These are phyloP conservation scores for Chalciporus piperatus DNA, from an alignment of 768 basidiomycete species.

Conservation along the genomic window DNA sequence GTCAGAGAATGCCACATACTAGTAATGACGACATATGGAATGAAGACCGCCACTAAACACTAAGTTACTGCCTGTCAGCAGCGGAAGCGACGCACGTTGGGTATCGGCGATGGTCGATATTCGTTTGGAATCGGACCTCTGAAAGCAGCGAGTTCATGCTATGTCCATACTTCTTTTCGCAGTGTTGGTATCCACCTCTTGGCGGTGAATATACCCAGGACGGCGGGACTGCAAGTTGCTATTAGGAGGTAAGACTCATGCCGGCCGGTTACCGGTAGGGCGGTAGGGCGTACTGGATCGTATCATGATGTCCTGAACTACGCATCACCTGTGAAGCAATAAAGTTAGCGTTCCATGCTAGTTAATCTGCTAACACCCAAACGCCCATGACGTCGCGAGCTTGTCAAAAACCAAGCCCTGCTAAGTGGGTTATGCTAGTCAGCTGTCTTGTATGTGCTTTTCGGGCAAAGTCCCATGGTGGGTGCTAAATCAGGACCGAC, in stretches of 20 bases:
- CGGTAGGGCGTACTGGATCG: neutral
- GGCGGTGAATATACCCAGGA: neutral
- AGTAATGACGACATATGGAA: slow-evolving; percentile 7
- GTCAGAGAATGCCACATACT: neutral
- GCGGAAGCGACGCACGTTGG: neutral
- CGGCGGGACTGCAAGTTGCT: neutral
- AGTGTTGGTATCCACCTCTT: too few relatives aligned
- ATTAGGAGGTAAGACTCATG: neutral
- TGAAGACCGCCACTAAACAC: slow-evolving; percentile 4
- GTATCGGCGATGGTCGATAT: too few relatives aligned
- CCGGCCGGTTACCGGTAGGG: neutral
- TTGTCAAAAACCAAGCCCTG: slow-evolving; percentile 11
- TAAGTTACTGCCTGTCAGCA: neutral
- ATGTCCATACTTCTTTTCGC: too few relatives aligned
- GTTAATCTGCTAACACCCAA: slow-evolving; percentile 14
- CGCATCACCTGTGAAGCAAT: slow-evolving; percentile 6
- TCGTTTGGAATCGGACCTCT: too few relatives aligned
- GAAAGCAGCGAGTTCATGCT: too few relatives aligned
- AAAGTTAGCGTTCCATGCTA: neutral
- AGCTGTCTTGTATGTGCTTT: slow-evolving; percentile 24
- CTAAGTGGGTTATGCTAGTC: slow-evolving; percentile 24
- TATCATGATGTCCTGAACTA: neutral
- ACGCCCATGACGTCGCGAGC: neutral
- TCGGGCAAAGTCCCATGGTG: slow-evolving; percentile 12
- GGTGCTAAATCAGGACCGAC: slow-evolving; percentile 11